Percentiles rank a stretch among this genome's conserved stretches.
phyloP scores from a whole-genome alignment of 1,139 yeast species.

The Groenewaldozyma auringiensis region DNA sequence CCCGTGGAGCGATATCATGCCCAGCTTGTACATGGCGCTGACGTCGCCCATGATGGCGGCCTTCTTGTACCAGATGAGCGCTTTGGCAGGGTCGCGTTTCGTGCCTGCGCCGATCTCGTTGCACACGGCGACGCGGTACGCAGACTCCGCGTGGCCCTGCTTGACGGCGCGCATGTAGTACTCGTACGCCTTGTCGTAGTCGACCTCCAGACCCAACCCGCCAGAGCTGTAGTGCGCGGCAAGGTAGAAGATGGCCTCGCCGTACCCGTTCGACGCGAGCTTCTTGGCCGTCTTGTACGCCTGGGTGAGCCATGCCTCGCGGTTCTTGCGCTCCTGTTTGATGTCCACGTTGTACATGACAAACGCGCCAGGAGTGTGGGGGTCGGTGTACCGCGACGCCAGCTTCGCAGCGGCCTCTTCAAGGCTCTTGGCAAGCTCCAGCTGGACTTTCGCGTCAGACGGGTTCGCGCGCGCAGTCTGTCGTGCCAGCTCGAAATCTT shows the following conservation, averaged over 20 bases:
- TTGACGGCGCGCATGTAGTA: conserved; percentile 51
- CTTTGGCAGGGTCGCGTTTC: conserved; percentile 37
- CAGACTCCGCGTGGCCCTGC: conserved; percentile 48
- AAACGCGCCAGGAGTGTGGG: conserved; percentile 24
- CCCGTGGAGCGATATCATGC: conserved; percentile 54
- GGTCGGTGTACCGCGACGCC: conserved; percentile 27
- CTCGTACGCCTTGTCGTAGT: conserved; percentile 53
- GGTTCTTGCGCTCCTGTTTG: conserved; percentile 43
- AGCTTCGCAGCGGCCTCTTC: conserved; percentile 30
- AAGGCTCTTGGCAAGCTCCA: conserved; percentile 33
- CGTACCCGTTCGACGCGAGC: conserved; percentile 36
- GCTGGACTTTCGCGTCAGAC: conserved; percentile 28
- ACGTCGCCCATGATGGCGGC: conserved; percentile 54
- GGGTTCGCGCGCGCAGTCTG: conserved; percentile 25
- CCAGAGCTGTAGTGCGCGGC: conserved; percentile 57
- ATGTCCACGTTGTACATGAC: conserved; percentile 27
- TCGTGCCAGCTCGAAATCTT: conserved; percentile 27
- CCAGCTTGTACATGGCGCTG: conserved; percentile 62
- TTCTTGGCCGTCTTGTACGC: conserved; percentile 53
- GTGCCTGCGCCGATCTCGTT: conserved; percentile 61
- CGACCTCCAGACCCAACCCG: conserved; percentile 44
- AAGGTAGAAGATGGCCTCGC: conserved; percentile 48
- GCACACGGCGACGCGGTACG: conserved; percentile 61
- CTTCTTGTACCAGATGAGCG: conserved; percentile 45
- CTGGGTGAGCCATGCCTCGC: conserved; percentile 47